Percentiles rank a stretch among this genome's conserved stretches.
phyloP scores from a whole-genome alignment of 768 basidiomycete genomes.

The Lactarius evosmus region DNA sequence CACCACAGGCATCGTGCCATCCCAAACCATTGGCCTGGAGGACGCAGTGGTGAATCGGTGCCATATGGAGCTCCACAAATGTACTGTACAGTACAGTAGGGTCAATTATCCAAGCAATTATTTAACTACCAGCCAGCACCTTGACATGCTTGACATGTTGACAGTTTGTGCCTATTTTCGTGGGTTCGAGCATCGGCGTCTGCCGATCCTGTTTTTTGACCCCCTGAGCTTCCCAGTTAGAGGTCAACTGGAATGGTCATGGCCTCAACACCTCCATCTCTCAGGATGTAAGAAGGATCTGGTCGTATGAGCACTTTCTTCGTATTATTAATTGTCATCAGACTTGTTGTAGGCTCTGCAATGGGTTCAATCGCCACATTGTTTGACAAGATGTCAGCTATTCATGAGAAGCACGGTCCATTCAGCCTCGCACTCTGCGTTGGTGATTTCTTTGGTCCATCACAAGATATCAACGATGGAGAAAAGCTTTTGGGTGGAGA shows the following conservation, averaged over 20 bases:
- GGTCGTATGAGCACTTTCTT: neutral
- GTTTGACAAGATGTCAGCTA: slow-evolving; percentile 74
- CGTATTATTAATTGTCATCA: slow-evolving; percentile 29
- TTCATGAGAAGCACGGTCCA: slow-evolving; percentile 90
- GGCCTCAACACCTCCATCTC: slow-evolving; percentile 7
- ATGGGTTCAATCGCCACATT: slow-evolving; percentile 70
- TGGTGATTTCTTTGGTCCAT: slow-evolving; percentile 81
- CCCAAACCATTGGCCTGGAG: too few relatives aligned
- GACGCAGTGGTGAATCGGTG: too few relatives aligned
- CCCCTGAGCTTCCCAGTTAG: neutral
- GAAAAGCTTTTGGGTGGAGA: slow-evolving; percentile 60
- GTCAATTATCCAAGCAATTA: too few relatives aligned
- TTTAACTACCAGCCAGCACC: too few relatives aligned
- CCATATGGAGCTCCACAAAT: too few relatives aligned
- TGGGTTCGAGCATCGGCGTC: too few relatives aligned
- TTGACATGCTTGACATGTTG: too few relatives aligned
- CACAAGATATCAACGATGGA: slow-evolving; percentile 32
- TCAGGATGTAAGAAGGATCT: slow-evolving; percentile 13
- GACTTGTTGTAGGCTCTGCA: slow-evolving; percentile 79
- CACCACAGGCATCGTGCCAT: too few relatives aligned
- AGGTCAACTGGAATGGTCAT: neutral
- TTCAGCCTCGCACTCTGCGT: slow-evolving; percentile 80
- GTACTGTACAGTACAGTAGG: too few relatives aligned
- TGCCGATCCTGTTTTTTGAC: neutral
- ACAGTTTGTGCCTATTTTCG: too few relatives aligned